Evolutionary conservation across 2,329 filamentous ascomycete species (phyloP).

Genomic region (Chaetothyriales sp.): DNA sequence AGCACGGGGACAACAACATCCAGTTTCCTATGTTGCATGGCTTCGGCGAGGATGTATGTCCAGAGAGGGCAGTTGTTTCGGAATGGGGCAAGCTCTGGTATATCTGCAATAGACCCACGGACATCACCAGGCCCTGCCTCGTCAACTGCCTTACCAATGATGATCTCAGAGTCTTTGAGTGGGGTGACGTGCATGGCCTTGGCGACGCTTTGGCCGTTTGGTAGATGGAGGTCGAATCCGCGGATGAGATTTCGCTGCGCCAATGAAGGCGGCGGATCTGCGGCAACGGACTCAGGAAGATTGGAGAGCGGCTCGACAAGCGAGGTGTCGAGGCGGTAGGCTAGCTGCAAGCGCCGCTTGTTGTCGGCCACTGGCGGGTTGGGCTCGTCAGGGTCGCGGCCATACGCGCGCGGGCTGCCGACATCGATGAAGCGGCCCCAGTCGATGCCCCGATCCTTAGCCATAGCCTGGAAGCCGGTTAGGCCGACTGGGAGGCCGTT

Average conservation of each 20-base stretch:
- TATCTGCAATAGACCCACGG: background rate
- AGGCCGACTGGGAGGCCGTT: background rate
- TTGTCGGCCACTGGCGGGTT: background rate
- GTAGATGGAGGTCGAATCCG: background rate
- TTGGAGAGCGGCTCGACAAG: background rate
- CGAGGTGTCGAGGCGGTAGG: background rate
- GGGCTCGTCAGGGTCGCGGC: background rate
- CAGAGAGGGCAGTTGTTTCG: background rate
- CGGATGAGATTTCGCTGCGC: background rate
- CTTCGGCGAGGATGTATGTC: constrained; percentile 1
- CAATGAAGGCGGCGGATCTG: background rate
- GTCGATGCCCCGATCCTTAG: background rate
- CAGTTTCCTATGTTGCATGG: background rate
- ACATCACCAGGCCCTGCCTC: background rate
- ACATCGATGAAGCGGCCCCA: background rate
- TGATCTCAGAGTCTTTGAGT: background rate
- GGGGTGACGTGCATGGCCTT: background rate
- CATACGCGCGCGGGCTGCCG: background rate
- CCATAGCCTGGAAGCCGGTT: background rate
- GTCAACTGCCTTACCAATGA: background rate
- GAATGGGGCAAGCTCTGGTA: background rate
- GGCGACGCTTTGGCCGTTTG: background rate
- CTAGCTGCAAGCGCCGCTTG: background rate
- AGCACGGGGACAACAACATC: background rate
- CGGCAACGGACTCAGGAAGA: background rate